Base-by-base conservation (phyloP, 2,329 filamentous ascomycete species). In the Geosmithia morbida region DNA sequence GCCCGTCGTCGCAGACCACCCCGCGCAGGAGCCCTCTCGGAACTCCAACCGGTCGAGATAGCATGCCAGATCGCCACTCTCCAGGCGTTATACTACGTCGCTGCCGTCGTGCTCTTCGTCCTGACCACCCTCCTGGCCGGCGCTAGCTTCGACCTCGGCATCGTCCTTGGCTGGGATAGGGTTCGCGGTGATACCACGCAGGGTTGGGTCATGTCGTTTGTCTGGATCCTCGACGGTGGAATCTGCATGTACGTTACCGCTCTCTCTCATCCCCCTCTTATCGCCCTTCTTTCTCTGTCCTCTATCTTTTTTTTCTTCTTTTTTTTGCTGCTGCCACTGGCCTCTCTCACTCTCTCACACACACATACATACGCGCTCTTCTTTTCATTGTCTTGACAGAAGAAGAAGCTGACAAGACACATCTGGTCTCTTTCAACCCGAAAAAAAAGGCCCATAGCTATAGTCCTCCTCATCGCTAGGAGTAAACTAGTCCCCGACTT, bases 401-500 rank as follows among this genome's bases (percentile, higher is more conserved):
- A n/a, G n/a, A n/a, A n/a, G n/a, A n/a, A n/a, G n/a, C n/a, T n/a
- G n/a, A n/a, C n/a, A n/a, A n/a, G n/a, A n/a, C n/a, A n/a, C n/a
- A n/a, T n/a, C n/a, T n/a, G n/a, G n/a, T n/a, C n/a, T n/a, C n/a
- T n/a, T n/a, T n/a, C n/a, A n/a, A n/a, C n/a, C n/a, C n/a, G 29
- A n/a, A n/a, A 43, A 30, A 43, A 13, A 33, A 97, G 90, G 60
- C 79, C 87, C 41, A 79, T 94, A 49, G 85, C 87, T 41, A 83
- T 96, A 49, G 79, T 95, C 46, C 67, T 90, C 47, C 71, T 97
- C 49, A 79, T 98, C 54, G 81, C 83, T 18, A 87, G 92, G 51
- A 92, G 85, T 44, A 97, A 97, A 64, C 83, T 97, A 51, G 85
- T 97, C 46, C 87, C 87, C 54, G 92, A 98, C 66, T 98, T 97